Evolutionary conservation across 2,329 filamentous ascomycete species (phyloP).

Genomic region (Penicillium sp.): DNA sequence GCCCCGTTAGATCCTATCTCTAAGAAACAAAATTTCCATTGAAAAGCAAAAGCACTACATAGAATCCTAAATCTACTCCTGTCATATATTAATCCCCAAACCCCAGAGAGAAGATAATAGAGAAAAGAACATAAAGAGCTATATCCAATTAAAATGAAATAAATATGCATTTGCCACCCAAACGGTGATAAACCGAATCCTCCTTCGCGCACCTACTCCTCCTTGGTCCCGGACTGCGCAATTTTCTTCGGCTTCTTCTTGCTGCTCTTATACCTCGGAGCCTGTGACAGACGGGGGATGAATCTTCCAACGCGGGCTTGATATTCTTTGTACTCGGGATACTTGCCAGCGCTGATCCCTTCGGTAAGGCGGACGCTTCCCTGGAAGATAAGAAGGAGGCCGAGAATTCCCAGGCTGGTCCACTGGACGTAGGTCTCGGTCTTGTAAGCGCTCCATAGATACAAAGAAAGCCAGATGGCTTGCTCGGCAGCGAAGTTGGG

Average conservation of each 20-base stretch:
- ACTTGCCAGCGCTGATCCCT: conserved; percentile 77
- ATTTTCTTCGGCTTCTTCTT: conserved; percentile 32
- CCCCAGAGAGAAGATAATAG: not conserved
- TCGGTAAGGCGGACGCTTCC: conserved; percentile 89
- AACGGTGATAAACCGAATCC: conserved; percentile 13
- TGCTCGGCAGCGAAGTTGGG: conserved; percentile 96
- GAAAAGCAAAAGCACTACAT: not conserved
- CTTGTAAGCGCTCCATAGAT: conserved; percentile 83
- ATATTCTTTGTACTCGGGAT: conserved; percentile 85
- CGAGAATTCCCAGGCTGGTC: conserved; percentile 71
- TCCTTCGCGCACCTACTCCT: conserved; percentile 27
- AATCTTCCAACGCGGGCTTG: conserved; percentile 83
- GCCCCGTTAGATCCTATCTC: not conserved
- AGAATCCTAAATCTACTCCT: conserved; percentile 13
- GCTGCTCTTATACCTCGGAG: conserved; percentile 35
- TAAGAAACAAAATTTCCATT: not conserved
- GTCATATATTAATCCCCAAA: not conserved
- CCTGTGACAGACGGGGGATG: conserved; percentile 61
- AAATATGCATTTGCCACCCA: not conserved
- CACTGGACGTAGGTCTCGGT: conserved; percentile 77
- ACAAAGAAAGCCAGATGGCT: conserved; percentile 83
- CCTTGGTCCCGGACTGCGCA: conserved; percentile 16
- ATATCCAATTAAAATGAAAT: not conserved
- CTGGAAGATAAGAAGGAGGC: conserved; percentile 82
- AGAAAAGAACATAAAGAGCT: conserved; percentile 3